Evolutionary conservation across 1,284 basidiomycete genomes (phyloP), one percentile per base, ranked within the genome.

Genomic region (Puccinia triticina): DNA sequence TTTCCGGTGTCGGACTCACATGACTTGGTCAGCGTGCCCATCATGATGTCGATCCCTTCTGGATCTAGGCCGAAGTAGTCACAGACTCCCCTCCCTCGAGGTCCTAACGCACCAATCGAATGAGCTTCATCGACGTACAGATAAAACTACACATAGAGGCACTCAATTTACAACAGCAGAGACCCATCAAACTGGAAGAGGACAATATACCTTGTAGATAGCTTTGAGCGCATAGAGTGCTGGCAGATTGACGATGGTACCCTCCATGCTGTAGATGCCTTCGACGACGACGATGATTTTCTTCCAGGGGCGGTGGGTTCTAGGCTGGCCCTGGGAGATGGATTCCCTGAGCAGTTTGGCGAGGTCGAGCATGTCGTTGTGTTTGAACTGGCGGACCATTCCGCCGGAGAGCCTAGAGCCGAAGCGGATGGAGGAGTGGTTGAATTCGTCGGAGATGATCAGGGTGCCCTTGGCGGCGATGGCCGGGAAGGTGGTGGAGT

Each of bases 91-190:
- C 96, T 93, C 12, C 96, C 96, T 85, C 93, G 91, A 11, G 95
- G 94, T 50, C 96, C 96, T 57, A 99, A 90, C 0, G 95, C 96
- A 83, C 97, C 96, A 84, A 99, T 92, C 3, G 96, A 98, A 87
- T 99, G 96, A 0, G 96, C 96, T 88, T 99, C 96, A 86, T 99
- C 96, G 79, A 99, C 89, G 87, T 94, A 99, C 66, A 99, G 88
- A 88, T 96, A 94, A 89, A 99, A 99, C 95, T 96, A 99, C 66
- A 99, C 88, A 88, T 96, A 94, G 89, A 99, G 99, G 94, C 96
- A 40, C 1, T n/a, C n/a, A n/a, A n/a, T n/a, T n/a, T n/a, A n/a
- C 40, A 71, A 50, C 16, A 10, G 64, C 29, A 29, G 32, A 43
- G 16, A 29, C 11, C 32, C 29, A 32, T 64, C 1, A 21, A 64